phyloP scores from a whole-genome alignment of 805 yeast species.

The Lipomyces starkeyi region DNA sequence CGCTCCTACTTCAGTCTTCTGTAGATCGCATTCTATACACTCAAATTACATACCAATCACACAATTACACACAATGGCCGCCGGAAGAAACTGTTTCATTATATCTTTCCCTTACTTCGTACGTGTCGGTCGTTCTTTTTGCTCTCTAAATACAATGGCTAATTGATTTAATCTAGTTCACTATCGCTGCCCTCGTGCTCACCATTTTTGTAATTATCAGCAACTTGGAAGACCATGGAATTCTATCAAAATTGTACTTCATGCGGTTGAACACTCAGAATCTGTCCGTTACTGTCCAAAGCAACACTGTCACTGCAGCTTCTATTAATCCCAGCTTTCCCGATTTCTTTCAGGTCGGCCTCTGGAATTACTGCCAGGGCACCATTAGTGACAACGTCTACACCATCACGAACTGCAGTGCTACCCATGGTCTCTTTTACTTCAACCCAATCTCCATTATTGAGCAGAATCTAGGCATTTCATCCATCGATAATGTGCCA shows the following conservation, averaged over 20 bases:
- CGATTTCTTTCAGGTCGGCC: slow-evolving; percentile 59
- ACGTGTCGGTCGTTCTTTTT: slow-evolving; percentile 4
- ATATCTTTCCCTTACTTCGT: slow-evolving; percentile 45
- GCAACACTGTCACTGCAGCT: slow-evolving; percentile 35
- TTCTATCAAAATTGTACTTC: slow-evolving; percentile 55
- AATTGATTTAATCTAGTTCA: slow-evolving; percentile 14
- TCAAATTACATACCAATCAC: no score
- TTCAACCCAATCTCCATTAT: slow-evolving; percentile 58
- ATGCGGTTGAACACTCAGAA: slow-evolving; percentile 55
- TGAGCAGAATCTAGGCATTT: slow-evolving; percentile 38
- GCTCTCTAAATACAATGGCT: not conserved
- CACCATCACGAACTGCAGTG: slow-evolving; percentile 57
- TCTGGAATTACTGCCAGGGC: slow-evolving; percentile 70
- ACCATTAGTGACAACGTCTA: slow-evolving; percentile 38
- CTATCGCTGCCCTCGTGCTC: slow-evolving; percentile 55
- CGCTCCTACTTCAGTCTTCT: not conserved
- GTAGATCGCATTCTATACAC: not conserved
- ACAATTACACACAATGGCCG: slow-evolving; percentile 35
- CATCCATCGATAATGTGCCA: slow-evolving; percentile 39
- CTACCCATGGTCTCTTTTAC: slow-evolving; percentile 60
- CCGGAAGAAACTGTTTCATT: slow-evolving; percentile 44
- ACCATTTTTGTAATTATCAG: slow-evolving; percentile 61
- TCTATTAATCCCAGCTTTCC: slow-evolving; percentile 50
- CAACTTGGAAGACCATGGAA: slow-evolving; percentile 51
- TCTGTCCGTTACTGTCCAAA: slow-evolving; percentile 40